phyloP scores from a whole-genome alignment of 257 asterid species.

The Penstemon davidsonii region DNA sequence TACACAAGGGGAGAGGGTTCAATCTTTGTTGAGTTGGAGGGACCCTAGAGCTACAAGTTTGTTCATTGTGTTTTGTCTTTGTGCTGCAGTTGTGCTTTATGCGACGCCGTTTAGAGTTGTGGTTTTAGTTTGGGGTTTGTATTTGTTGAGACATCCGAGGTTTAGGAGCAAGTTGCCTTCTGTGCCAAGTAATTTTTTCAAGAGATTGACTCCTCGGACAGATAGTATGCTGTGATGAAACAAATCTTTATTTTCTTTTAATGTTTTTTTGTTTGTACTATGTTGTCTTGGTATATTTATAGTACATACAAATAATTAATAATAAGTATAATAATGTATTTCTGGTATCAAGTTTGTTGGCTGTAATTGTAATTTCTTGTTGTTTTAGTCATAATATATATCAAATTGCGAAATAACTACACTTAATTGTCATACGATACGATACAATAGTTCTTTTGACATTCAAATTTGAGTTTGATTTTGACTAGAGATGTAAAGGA shows the following conservation, averaged over 20 bases:
- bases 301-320: too few relatives aligned
- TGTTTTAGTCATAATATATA: too few relatives aligned
- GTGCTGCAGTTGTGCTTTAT: constrained; percentile 29
- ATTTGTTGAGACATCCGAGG: constrained; percentile 28
- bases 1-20: constrained; percentile 34
- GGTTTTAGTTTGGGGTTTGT: constrained; percentile 26
- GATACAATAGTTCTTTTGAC: too few relatives aligned
- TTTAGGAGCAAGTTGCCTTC: constrained; percentile 34
- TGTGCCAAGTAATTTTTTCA: constrained; percentile 27
- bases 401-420: too few relatives aligned
- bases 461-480: too few relatives aligned
- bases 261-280: not conserved
- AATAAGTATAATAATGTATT: too few relatives aligned
- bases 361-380: too few relatives aligned
- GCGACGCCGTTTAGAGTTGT: constrained; percentile 32
- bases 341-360: too few relatives aligned
- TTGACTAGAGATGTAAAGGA: too few relatives aligned
- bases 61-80: constrained; percentile 26
- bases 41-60: constrained; percentile 33
- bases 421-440: too few relatives aligned
- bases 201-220: constrained; percentile 29
- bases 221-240: constrained; percentile 26
- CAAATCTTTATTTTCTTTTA: not conserved
- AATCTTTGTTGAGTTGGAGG: constrained; percentile 28
- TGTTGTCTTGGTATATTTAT: too few relatives aligned